These are phyloP conservation scores for Boletus vermiculosoides DNA, from an alignment of 768 basidiomycete species.

Conservation along the genomic window DNA sequence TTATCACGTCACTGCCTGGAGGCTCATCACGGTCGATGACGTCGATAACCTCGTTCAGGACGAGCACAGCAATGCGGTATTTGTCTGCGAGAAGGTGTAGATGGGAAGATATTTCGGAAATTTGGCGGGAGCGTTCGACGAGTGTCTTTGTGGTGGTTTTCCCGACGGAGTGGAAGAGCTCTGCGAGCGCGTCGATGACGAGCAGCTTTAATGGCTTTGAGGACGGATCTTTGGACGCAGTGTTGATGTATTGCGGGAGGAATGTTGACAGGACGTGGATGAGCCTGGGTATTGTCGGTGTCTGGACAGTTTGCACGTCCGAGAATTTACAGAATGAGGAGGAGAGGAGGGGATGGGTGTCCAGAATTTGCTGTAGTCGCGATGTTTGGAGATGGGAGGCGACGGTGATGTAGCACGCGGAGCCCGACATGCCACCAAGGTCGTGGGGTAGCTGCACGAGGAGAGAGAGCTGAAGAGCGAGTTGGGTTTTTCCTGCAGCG, in stretches of 20 bases:
- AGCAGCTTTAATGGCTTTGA: conserved; percentile 70
- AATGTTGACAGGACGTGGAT: conserved; percentile 52
- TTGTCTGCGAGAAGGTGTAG: conserved; percentile 70
- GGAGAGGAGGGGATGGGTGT: conserved; percentile 48
- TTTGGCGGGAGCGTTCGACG: conserved; percentile 67
- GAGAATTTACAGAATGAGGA: conserved; percentile 45
- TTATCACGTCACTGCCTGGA: conserved; percentile 32
- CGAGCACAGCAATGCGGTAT: conserved; percentile 68
- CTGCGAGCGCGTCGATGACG: conserved; percentile 85
- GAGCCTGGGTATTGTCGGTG: conserved; percentile 54
- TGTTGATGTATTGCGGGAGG: conserved; percentile 52
- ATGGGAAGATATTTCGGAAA: conserved; percentile 62
- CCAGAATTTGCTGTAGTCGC: conserved; percentile 65
- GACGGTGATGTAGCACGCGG: conserved; percentile 76
- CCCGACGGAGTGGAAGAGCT: conserved; percentile 70
- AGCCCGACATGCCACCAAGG: conserved; percentile 60
- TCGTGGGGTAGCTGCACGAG: conserved; percentile 66
- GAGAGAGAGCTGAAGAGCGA: conserved; percentile 82
- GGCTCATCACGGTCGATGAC: conserved; percentile 47
- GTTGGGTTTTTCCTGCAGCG: conserved; percentile 91
- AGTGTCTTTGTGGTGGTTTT: conserved; percentile 62
- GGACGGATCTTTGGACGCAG: conserved; percentile 28
- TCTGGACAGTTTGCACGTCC: conserved; percentile 61
- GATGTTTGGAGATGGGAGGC: conserved; percentile 65
- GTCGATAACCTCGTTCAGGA: conserved; percentile 89